These are phyloP conservation scores for Lachancea mirantina DNA, from an alignment of 805 yeast genomes.

Conservation along the genomic window DNA sequence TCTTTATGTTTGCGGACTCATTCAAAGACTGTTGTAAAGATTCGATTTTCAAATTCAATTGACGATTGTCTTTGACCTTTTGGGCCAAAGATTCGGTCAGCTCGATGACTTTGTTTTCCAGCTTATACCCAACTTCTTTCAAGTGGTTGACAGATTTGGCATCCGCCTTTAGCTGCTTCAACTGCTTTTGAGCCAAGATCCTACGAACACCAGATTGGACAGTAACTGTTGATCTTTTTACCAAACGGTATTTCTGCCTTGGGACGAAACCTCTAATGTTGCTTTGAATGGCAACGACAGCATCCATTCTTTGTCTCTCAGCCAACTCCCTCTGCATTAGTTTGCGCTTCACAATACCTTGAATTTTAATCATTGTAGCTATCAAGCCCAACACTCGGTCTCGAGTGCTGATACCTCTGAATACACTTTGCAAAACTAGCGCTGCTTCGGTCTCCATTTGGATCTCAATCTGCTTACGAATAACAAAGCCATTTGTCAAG, in stretches of 20 bases:
- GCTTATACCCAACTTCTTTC: constrained; percentile 84
- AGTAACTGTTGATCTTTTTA: constrained; percentile 51
- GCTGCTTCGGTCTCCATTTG: constrained; percentile 61
- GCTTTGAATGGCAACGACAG: constrained; percentile 70
- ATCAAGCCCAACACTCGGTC: constrained; percentile 26
- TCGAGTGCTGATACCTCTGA: constrained; percentile 51
- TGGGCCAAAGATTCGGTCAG: constrained; percentile 77
- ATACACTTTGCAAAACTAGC: constrained; percentile 56
- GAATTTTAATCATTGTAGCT: constrained; percentile 36
- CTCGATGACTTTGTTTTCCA: constrained; percentile 97
- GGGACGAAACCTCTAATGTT: constrained; percentile 61
- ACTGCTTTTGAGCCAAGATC: constrained; percentile 59
- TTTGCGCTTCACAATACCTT: constrained; percentile 45
- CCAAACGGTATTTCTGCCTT: constrained; percentile 43
- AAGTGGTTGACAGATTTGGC: constrained; percentile 87
- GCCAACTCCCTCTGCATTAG: constrained; percentile 46
- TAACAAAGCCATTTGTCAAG: constrained; percentile 52
- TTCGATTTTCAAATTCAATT: constrained; percentile 55
- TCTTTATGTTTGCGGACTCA: constrained; percentile 47
- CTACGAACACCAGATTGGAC: constrained; percentile 78
- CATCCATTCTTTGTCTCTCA: constrained; percentile 45
- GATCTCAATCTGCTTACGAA: constrained; percentile 47
- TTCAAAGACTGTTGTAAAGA: constrained; percentile 43
- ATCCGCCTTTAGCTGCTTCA: constrained; percentile 63
- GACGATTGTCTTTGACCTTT: constrained; percentile 76